Base-by-base conservation (phyloP, 192 early-diverging fungal genomes). In the Dissophora globulifera region DNA sequence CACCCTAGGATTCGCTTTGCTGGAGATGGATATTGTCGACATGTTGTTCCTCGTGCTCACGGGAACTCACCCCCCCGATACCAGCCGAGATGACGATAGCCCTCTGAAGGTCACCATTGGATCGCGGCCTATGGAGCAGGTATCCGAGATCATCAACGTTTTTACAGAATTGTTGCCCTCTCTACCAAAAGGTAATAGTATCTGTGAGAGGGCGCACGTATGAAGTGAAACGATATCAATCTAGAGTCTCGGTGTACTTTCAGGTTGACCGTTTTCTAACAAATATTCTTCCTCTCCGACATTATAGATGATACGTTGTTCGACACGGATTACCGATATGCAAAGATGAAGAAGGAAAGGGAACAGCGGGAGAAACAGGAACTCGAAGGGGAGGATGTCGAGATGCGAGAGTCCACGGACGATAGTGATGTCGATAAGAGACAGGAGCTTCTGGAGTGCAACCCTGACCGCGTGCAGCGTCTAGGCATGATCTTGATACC, bases 401-500 rank as follows among this genome's bases (percentile, higher is more conserved):
- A 59, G 11, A 71, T 66, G 55, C 46, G 51, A 8, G 30, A 42
- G 10, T 43, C 48, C 17, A 30, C 47, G 0, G 38, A 25, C 11
- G 69, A 41, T 20, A 42, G 5, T 12, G 38, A 43, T 1, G 11
- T 33, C 26, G 83, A 85, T 45, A 79, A 62, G 35, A 79, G 74
- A 25, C 45, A 50, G 1, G 55, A 57, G 13, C 52, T 86, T 19
- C 71, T 86, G 35, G 65, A 60, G 12, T 59, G 80, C 12, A 62
- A 84, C 22, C 79, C 83, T 1, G 64, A 65, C 0, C 30, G 78
- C 35, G 35, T 85, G 4, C 62, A 62, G 51, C 51, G 74, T 3
- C 83, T 90, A 42, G 67, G 80, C n/a, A 54, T n/a, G 11, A 49
- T 81, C 25, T 50, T 93, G 19, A 67, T 94, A 9, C 94, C 94